Evolutionary conservation across 2,329 filamentous ascomycete genomes (phyloP).

Genomic region (Blumeria hordei): DNA sequence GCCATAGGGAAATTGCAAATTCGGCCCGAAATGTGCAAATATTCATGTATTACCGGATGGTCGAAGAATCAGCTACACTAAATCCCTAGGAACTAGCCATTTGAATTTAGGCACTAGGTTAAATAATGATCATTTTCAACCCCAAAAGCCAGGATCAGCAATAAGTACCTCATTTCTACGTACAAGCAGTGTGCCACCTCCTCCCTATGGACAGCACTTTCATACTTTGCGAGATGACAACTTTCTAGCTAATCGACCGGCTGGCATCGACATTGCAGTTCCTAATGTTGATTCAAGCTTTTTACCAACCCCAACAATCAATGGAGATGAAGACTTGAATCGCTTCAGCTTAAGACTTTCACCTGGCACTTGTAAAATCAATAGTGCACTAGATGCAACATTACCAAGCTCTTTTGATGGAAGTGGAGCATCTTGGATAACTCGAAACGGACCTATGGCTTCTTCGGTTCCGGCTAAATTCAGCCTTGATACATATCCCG

Average conservation of each 20-base stretch:
- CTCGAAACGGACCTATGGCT: constrained; percentile 71
- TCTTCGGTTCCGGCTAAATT: constrained; percentile 86
- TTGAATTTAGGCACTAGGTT: constrained; percentile 42
- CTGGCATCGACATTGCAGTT: constrained; percentile 25
- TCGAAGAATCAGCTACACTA: constrained; percentile 62
- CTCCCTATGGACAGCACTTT: constrained; percentile 17
- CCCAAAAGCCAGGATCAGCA: constrained; percentile 46
- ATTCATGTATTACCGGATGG: constrained; percentile 90
- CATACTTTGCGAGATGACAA: constrained; percentile 28
- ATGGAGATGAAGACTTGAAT: constrained; percentile 36
- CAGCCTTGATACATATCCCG: constrained; percentile 62
- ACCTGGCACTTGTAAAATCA: constrained; percentile 40
- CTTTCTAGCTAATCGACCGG: constrained; percentile 20
- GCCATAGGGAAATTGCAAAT: constrained; percentile 84
- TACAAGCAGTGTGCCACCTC: constrained; percentile 22
- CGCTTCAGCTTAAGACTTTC: constrained; percentile 53
- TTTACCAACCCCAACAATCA: constrained; percentile 26
- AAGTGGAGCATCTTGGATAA: constrained; percentile 79
- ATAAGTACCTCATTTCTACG: constrained; percentile 53
- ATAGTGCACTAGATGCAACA: constrained; percentile 85
- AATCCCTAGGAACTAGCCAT: constrained; percentile 25
- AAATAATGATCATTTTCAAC: constrained; percentile 38
- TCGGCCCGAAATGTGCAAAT: constrained; percentile 90
- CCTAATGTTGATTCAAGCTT: constrained; percentile 30
- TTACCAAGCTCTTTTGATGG: constrained; percentile 90